These are phyloP conservation scores for Metarhizium guizhouense DNA, from an alignment of 2,329 filamentous ascomycete species.

Conservation along the genomic window DNA sequence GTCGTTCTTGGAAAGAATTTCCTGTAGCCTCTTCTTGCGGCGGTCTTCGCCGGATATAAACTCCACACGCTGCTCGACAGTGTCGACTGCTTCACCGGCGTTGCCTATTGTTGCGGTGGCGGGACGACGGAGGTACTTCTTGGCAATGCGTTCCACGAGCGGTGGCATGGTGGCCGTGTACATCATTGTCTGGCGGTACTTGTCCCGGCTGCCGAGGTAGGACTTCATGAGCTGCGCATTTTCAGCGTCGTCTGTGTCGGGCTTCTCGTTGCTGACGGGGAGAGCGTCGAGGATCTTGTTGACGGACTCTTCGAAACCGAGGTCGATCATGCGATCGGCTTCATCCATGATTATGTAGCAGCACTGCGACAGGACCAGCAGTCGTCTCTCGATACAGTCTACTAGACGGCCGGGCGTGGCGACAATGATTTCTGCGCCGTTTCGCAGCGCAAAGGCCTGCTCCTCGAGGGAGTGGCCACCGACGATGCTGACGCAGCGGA, in stretches of 20 bases:
- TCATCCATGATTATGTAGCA: conserved; percentile 99
- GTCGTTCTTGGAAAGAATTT: conserved; percentile 73
- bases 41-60: conserved; percentile 87
- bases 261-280: conserved; percentile 88
- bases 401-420: conserved; percentile 96
- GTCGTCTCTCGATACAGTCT: conserved; percentile 88
- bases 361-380: conserved; percentile 89
- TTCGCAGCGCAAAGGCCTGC: conserved; percentile 79
- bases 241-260: conserved; percentile 86
- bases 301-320: conserved; percentile 94
- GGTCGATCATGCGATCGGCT: conserved; percentile 97
- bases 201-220: conserved; percentile 63
- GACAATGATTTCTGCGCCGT: conserved; percentile 95
- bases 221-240: conserved; percentile 76
- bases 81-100: conserved; percentile 90
- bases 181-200: conserved; percentile 99
- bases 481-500: conserved; percentile 94
- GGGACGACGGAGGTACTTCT: conserved; percentile 87
- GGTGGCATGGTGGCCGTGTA: conserved; percentile 98
- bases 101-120: conserved; percentile 94
- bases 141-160: conserved; percentile 88
- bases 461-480: conserved; percentile 94
- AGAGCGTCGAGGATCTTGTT: conserved; percentile 96
- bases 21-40: conserved; percentile 88
- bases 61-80: conserved; percentile 94